Base-by-base conservation (phyloP, 2,329 filamentous ascomycete genomes). In the Lomentospora prolificans region DNA sequence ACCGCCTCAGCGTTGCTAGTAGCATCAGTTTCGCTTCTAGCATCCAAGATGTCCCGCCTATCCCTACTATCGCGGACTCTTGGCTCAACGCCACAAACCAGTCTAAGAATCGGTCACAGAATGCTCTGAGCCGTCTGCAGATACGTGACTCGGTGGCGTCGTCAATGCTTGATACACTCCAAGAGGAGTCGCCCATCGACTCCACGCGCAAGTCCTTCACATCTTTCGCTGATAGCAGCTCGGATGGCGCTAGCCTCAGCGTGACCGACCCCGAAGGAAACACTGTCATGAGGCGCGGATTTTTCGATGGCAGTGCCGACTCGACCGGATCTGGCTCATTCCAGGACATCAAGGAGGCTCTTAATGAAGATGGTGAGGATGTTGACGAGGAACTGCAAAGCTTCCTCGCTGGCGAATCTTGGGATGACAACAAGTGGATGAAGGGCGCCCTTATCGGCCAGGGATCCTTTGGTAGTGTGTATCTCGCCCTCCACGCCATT, bases 381-480 rank as follows among this genome's bases (percentile, higher is more conserved):
- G 84, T 84, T 5, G 92, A 97, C 64, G 89, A 91, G 65, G 91
- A 94, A 63, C 78, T 97, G 22, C 84, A 87, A 63, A 91, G 91
- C 65, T 96, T 96, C 76, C 78, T 97, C 41, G 85, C 90, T 31
- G 89, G 90, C 60, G 90, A 96, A 66, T 95, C 90, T 7, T 97
- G 94, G 84, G 91, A 95, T 61, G 91, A 96, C 60, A 88, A 92
- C 74, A 95, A 96, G 70, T 99, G 95, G 89, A 97, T 99, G 90
- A 96, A 97, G 75, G 94, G 94, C 66, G 91, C 92, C 30, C 78
- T 97, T 60, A 99, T 99, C 62, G 94, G 94, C 30, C 90, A 96
- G 71, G 94, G 94, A 60, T 96, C 91, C 3, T 99, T 99, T 65
- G 94, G 94, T 64, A 91, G 86, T 63, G 94, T 99, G 55, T 99